These are phyloP conservation scores for Ziziphus jujuba DNA, from an alignment of 306 rosid species.

Conservation along the genomic window DNA sequence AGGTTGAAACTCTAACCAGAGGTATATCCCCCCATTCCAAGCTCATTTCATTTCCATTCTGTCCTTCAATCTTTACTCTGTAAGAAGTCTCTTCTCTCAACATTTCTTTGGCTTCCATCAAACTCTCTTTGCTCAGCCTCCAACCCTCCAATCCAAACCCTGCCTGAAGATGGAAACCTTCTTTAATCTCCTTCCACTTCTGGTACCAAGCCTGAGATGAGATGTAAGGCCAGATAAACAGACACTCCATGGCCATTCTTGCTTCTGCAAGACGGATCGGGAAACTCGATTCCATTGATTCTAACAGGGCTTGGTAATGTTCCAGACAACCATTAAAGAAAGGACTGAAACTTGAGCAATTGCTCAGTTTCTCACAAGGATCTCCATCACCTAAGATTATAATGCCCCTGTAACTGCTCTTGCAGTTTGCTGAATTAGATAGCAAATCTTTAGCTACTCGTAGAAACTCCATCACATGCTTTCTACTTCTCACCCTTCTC, in stretches of 20 bases:
- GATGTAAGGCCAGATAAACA: constrained; percentile 51
- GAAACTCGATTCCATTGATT: constrained; percentile 48
- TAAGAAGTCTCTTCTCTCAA: constrained; percentile 41
- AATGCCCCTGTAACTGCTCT: constrained; percentile 30
- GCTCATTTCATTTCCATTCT: constrained; percentile 40
- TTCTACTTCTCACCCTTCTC: constrained; percentile 45
- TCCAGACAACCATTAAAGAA: constrained; percentile 46
- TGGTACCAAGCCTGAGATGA: constrained; percentile 46
- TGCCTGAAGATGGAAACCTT: constrained; percentile 2
- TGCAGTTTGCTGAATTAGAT: constrained; percentile 10
- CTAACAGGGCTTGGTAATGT: constrained; percentile 56
- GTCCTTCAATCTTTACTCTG: constrained; percentile 41
- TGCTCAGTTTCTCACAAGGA: constrained; percentile 35
- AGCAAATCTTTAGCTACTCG: constrained; percentile 48
- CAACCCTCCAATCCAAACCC: constrained; percentile 35
- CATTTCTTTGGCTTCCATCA: constrained; percentile 48
- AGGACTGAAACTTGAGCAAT: constrained; percentile 39
- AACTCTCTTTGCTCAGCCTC: constrained; percentile 39
- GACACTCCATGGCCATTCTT: constrained; percentile 46
- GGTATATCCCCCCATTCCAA: constrained; percentile 53
- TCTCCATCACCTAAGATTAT: constrained; percentile 55
- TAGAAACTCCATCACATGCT: constrained; percentile 39
- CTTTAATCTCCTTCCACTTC: constrained; percentile 46
- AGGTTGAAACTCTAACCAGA: constrained; percentile 51
- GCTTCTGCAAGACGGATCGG: constrained; percentile 45